These are phyloP conservation scores for Colletotrichum lindemuthianum DNA, from an alignment of 2,329 filamentous ascomycete species.

Conservation along the genomic window DNA sequence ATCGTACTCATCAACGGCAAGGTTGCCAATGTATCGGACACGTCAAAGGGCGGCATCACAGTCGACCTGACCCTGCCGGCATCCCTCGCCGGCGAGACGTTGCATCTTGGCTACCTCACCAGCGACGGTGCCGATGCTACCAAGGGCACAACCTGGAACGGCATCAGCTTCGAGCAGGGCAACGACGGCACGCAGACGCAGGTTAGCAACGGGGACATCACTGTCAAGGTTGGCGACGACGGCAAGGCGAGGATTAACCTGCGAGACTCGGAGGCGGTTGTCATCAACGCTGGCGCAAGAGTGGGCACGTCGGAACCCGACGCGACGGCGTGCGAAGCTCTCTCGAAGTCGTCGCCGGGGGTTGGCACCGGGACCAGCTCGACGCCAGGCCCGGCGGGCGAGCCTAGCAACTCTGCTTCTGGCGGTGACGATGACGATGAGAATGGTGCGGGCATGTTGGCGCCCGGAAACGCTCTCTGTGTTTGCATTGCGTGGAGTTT, in stretches of 20 bases:
- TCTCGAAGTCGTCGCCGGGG: slow-evolving; percentile 14
- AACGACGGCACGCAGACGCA: slow-evolving; percentile 18
- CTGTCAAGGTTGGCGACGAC: slow-evolving; percentile 10
- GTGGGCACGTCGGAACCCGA: slow-evolving; percentile 26
- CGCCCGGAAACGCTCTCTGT: background rate
- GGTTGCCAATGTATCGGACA: slow-evolving; percentile 27
- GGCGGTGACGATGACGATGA: slow-evolving; percentile 3
- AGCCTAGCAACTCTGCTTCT: slow-evolving; percentile 18
- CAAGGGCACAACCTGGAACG: slow-evolving; percentile 29
- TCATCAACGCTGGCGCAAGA: slow-evolving; percentile 22
- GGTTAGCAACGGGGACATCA: slow-evolving; percentile 20
- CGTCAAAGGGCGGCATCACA: slow-evolving; percentile 20
- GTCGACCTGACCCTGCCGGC: slow-evolving; percentile 20
- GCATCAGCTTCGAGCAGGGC: slow-evolving; percentile 30
- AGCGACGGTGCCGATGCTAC: slow-evolving; percentile 32
- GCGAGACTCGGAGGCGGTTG: slow-evolving; percentile 26
- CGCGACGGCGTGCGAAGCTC: slow-evolving; percentile 19
- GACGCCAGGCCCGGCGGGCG: slow-evolving; percentile 22
- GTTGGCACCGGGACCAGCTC: slow-evolving; percentile 23
- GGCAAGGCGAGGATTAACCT: slow-evolving; percentile 28
- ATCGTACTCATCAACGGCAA: slow-evolving; percentile 33
- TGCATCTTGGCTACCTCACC: slow-evolving; percentile 29
- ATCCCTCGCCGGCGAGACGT: slow-evolving; percentile 21
- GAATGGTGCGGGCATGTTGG: slow-evolving; percentile 9
- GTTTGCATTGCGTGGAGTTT: slow-evolving; percentile 35